phyloP scores from a whole-genome alignment of 768 basidiomycete genomes.

The Austroboletus festivus region DNA sequence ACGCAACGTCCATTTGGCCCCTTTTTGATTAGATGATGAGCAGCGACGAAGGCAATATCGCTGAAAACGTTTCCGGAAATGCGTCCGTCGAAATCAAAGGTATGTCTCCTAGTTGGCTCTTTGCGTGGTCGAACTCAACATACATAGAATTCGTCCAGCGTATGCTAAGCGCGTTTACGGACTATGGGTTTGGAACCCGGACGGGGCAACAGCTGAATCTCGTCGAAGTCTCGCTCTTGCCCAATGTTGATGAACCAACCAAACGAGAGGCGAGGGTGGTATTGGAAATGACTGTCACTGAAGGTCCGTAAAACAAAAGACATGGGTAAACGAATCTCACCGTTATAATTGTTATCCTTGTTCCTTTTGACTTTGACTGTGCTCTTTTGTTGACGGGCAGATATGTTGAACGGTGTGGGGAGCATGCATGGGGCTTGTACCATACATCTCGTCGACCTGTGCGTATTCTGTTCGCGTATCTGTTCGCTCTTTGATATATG shows the following conservation, averaged over 20 bases:
- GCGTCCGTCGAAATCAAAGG: constrained; percentile 20
- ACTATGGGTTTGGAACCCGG: constrained; percentile 20
- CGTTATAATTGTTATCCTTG: too few species aligned
- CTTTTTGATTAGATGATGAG: background rate
- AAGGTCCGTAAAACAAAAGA: constrained; percentile 35
- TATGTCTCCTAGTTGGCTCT: background rate
- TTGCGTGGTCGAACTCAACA: too few species aligned
- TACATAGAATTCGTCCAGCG: constrained; percentile 37
- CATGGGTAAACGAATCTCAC: too few species aligned
- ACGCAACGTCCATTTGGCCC: too few species aligned
- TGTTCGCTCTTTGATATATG: background rate
- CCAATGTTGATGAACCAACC: constrained; percentile 34
- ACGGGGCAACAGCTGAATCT: constrained; percentile 16
- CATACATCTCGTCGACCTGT: constrained; percentile 48
- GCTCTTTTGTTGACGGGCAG: constrained; percentile 21
- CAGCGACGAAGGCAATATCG: background rate
- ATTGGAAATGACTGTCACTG: constrained; percentile 41
- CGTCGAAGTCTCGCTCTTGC: constrained; percentile 39
- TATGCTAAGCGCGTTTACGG: constrained; percentile 36
- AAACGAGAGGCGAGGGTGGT: constrained; percentile 39
- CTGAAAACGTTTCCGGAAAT: constrained; percentile 16
- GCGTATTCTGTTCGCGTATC: background rate
- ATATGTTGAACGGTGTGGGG: constrained; percentile 41
- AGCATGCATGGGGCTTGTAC: constrained; percentile 42
- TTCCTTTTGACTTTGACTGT: too few species aligned